Percentiles rank a stretch among this genome's conserved stretches.
Conservation (phyloP, 345 rosid genomes). For the Theobroma cacao region DNA sequence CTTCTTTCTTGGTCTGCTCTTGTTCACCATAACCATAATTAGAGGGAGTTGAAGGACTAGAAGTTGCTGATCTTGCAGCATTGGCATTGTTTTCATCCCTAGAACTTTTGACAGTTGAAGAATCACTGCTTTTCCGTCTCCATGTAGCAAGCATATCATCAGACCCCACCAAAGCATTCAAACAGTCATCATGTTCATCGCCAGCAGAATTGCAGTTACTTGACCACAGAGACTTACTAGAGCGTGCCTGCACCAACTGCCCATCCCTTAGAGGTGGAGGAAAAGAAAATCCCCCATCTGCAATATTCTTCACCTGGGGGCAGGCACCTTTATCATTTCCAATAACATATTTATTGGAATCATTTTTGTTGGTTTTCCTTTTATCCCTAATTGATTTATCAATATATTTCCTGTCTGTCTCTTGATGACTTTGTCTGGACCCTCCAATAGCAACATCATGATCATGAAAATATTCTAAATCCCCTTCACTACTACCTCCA, state of each 20-base stretch:
- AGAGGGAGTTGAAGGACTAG: constrained; percentile 67
- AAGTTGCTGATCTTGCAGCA: constrained; percentile 58
- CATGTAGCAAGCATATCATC: constrained; percentile 75
- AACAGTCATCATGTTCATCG: constrained; percentile 47
- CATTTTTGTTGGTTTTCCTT: constrained; percentile 47
- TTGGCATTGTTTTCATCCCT: constrained; percentile 62
- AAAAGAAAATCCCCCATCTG: constrained; percentile 75
- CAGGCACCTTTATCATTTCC: constrained; percentile 48
- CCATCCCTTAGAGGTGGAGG: constrained; percentile 64
- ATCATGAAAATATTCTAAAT: constrained; percentile 72
- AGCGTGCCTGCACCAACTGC: constrained; percentile 46
- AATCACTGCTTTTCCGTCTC: constrained; percentile 79
- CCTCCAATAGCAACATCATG: constrained; percentile 56
- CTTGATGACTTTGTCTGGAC: constrained; percentile 46
- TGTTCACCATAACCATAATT: constrained; percentile 62
- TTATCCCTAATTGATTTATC: constrained; percentile 44
- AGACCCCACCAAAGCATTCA: constrained; percentile 53
- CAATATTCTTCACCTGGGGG: constrained; percentile 45
- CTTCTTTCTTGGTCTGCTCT: constrained; percentile 53
- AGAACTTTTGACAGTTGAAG: constrained; percentile 69
- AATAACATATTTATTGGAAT: constrained; percentile 36
- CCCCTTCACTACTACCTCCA: constrained; percentile 94
- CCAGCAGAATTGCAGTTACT: constrained; percentile 45
- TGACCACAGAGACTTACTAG: constrained; percentile 72
- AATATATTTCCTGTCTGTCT: constrained; percentile 48